Evolutionary conservation across 176 grass and related monocot genomes (phyloP), one percentile per base, ranked within the genome.

Genomic region (Oropetium thomaeum): DNA sequence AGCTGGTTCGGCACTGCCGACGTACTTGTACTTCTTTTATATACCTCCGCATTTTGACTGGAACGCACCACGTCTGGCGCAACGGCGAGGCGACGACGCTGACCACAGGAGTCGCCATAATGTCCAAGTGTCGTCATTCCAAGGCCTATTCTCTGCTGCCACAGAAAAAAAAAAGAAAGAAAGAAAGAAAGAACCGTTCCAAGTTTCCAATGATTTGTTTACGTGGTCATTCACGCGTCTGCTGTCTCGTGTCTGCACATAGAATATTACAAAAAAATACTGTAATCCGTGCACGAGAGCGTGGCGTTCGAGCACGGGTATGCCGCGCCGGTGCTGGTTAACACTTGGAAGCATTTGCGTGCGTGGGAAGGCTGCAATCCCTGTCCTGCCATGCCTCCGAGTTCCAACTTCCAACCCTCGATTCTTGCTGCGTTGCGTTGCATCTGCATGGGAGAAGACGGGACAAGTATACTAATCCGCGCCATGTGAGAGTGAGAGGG

Each of bases 261-360:
- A n/a, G n/a, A n/a, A n/a, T n/a, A 37, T 3, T 10, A 61, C 11
- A 13, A 17, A 49, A 25, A n/a, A n/a, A n/a, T n/a, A n/a, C n/a
- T n/a, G n/a, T 38, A 76, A 45, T 47, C 51, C 27, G 60, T 8
- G 74, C 79, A 67, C 52, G 79, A 45, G 77, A 61, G n/a, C n/a
- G n/a, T n/a, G 58, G 5, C 22, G 43, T 60, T 41, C 30, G 59
- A 60, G 79, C 66, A 82, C 66, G 74, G 79, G 60, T 78, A 47
- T 47, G 20, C 40, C 40, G 60, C 49, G 65, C 29, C n/a, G 84
- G 32, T 81, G 70, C 42, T 19, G 31, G 33, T 39, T 39, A 67
- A 73, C 41, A 23, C 62, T 87, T 83, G 70, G 86, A 57, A 57
- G 81, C 80, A 84, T 39, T 84, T 65, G 86, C 81, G 81, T 88